These are phyloP conservation scores for Talaromyces atroroseus DNA, from an alignment of 2,329 filamentous ascomycete species.

Conservation along the genomic window DNA sequence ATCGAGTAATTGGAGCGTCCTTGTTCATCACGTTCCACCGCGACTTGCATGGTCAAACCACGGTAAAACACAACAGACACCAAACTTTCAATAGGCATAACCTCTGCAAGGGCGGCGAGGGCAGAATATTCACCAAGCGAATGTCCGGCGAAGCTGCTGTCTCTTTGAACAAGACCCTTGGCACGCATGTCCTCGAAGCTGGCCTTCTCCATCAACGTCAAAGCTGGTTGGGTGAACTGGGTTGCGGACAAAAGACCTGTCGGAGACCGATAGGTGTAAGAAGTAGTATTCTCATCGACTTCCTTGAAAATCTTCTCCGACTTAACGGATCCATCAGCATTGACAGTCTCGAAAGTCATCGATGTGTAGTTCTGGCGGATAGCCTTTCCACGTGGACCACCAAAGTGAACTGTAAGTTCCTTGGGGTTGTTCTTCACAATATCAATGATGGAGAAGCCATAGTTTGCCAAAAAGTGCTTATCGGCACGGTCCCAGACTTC, in stretches of 20 bases:
- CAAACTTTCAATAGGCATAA: constrained; percentile 98
- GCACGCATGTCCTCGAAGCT: constrained; percentile 98
- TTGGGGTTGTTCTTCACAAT: constrained; percentile 99
- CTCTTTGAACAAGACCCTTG: constrained; percentile 90
- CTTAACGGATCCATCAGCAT: constrained; percentile 84
- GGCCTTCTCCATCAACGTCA: constrained; percentile 99
- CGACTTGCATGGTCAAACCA: constrained; percentile 97
- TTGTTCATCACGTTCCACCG: constrained; percentile 87
- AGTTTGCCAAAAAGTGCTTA: constrained; percentile 97
- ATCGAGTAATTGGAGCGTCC: constrained; percentile 98
- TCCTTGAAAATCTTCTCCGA: constrained; percentile 99
- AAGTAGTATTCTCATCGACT: constrained; percentile 84
- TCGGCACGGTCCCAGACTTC: constrained; percentile 98
- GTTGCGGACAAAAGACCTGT: constrained; percentile 93
- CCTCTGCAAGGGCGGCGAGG: constrained; percentile 88
- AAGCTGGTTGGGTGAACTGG: constrained; percentile 94
- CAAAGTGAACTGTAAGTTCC: constrained; percentile 97
- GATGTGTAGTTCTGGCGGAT: constrained; percentile 99
- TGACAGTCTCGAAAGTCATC: constrained; percentile 99
- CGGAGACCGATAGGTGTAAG: constrained; percentile 94
- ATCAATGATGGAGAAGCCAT: constrained; percentile 96
- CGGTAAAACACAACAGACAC: constrained; percentile 99
- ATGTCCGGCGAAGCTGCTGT: constrained; percentile 96
- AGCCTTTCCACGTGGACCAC: constrained; percentile 90
- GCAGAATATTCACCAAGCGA: constrained; percentile 98